phyloP scores from a whole-genome alignment of 2,329 filamentous ascomycete genomes.

The Albophoma yamanashiensis region DNA sequence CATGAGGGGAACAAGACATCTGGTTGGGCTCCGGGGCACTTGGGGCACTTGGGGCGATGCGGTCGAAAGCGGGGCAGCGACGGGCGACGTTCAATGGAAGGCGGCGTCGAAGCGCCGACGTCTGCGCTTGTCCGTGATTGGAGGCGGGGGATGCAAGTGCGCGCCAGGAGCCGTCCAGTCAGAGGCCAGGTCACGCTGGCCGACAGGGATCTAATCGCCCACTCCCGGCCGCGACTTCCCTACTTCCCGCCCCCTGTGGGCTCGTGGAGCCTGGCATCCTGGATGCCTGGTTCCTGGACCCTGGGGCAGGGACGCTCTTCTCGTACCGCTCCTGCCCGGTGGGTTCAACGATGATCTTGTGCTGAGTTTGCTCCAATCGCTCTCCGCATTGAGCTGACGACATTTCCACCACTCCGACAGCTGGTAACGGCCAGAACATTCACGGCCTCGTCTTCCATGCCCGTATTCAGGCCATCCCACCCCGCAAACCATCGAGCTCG shows the following conservation, averaged over 20 bases:
- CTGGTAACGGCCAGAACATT: not conserved
- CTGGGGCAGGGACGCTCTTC: not conserved
- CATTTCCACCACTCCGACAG: not conserved
- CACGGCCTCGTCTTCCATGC: not conserved
- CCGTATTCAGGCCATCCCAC: not conserved
- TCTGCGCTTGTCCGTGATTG: constrained; percentile 24
- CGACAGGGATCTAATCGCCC: constrained; percentile 24
- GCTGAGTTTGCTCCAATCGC: not conserved
- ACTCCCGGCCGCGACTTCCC: constrained; percentile 5
- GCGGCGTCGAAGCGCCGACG: constrained; percentile 21
- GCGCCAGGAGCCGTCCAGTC: constrained; percentile 19
- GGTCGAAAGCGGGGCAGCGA: constrained; percentile 16
- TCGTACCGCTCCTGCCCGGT: not conserved
- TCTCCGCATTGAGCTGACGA: not conserved
- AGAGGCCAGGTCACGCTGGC: constrained; percentile 19
- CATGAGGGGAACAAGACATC: constrained; percentile 6
- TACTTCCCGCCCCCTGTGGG: no score
- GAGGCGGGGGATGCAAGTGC: constrained; percentile 16
- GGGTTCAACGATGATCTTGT: not conserved
- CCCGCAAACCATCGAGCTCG: no score
- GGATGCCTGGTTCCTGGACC: not conserved
- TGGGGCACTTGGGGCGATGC: constrained; percentile 10
- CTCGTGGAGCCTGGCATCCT: not conserved
- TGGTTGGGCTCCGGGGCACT: constrained; percentile 16
- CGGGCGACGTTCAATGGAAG: constrained; percentile 18